Evolutionary conservation across 2,329 filamentous ascomycete species (phyloP), one percentile per base, ranked within the genome.

Genomic region (Neonectria faginata): DNA sequence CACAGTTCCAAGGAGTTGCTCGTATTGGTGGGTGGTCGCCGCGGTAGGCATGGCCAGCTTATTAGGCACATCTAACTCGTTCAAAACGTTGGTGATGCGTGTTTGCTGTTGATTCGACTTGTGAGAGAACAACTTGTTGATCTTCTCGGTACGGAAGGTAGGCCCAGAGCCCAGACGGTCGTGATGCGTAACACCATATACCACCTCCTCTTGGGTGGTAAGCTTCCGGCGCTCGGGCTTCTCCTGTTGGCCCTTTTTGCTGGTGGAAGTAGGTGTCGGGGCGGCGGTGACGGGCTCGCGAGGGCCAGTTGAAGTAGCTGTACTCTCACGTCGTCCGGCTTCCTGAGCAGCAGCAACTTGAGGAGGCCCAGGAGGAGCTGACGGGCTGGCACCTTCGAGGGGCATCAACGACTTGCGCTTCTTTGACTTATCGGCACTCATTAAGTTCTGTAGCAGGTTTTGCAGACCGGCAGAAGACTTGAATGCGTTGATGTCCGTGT

Each of bases 131-230:
- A 93, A 87, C 78, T 94, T 94, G 70, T 91, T 90, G 63, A 95
- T 88, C 77, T 89, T 91, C 72, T 95, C 92, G 29, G 93, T 93
- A 12, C 95, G 92, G 85, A 98, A 98, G 14, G 92, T 91, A 39
- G 97, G 92, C 7, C 96, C 95, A 9, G 91, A 91, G 2, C 91
- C 89, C 42, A 97, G 85, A 29, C 95, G 92, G 60, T 98, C 95
- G 76, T 95, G 91, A 69, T 92, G 89, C 8, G 91, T 88, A 10
- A 99, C 91, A 67, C 95, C 96, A 75, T 95, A 98, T 36, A 91
- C 86, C 67, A 87, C 79, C 80, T 94, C 91, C 79, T 97, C 91
- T 70, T 92, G 88, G 51, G 91, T 85, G 5, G 88, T 89, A 69
- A 97, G 89, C 78, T 90, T 89, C 74, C 90, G 88, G 59, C 91